These are phyloP conservation scores for Catunica adiposa DNA, from an alignment of 2,329 filamentous ascomycete species.

Conservation along the genomic window DNA sequence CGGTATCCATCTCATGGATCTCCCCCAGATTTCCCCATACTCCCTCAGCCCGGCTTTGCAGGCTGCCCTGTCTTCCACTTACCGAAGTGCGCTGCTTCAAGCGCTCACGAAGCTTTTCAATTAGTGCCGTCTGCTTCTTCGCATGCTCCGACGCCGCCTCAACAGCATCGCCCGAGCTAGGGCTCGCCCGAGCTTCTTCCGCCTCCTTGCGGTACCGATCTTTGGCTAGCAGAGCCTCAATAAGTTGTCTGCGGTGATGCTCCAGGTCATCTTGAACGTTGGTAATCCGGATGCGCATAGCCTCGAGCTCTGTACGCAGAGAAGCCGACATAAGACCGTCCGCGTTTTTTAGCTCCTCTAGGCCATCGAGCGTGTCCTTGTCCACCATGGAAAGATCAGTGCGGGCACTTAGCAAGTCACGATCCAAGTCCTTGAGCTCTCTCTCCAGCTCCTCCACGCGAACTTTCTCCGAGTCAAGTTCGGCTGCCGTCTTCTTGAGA, in stretches of 20 bases:
- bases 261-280: conserved; percentile 35
- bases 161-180: conserved; percentile 21
- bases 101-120: conserved; percentile 39
- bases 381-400: conserved; percentile 38
- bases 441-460: conserved; percentile 29
- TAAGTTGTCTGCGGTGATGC: conserved; percentile 41
- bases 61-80: conserved; percentile 21
- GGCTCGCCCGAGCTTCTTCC: conserved; percentile 26
- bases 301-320: conserved; percentile 40
- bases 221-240: conserved; percentile 43
- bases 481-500: conserved; percentile 27
- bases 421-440: conserved; percentile 35
- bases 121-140: conserved; percentile 33
- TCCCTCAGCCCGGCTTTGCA: background rate
- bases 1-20: background rate
- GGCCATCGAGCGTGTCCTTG: conserved; percentile 36
- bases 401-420: conserved; percentile 36
- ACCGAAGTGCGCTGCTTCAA: conserved; percentile 44
- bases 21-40: too few species aligned
- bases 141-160: conserved; percentile 22
- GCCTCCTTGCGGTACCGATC: conserved; percentile 41
- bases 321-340: conserved; percentile 43
- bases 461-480: conserved; percentile 31
- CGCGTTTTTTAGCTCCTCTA: conserved; percentile 41
- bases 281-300: conserved; percentile 34